Base-by-base conservation (phyloP, 2,329 filamentous ascomycete genomes). In the Aureobasidium sp. region DNA sequence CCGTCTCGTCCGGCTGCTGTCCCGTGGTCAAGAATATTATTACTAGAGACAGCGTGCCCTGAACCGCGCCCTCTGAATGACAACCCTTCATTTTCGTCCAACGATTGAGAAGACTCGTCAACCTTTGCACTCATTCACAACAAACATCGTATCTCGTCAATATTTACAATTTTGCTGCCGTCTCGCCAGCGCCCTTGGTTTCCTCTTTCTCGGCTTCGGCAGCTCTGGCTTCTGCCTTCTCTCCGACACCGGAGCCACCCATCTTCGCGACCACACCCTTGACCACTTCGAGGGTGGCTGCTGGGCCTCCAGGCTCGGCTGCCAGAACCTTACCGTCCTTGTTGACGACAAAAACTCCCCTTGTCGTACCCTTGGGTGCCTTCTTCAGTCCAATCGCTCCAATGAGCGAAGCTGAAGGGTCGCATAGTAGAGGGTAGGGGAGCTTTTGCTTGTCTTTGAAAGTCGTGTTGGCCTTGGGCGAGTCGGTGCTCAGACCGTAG, bases 401-500 rank as follows among this genome's bases (percentile, higher is more conserved):
- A 68, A 97, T 95, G 62, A 99, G 81, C 2, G 83, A 85, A 29
- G 81, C 83, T 55, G 77, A 76, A 6, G 86, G 82, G 73, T 99
- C 92, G 77, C 92, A 97, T 42, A 99, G 83, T 47, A 99, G 84
- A 37, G 88, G 79, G 74, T 96, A 99, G 5, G 87, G 89, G 58
- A 97, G 83, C 64, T 88, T 90, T 74, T 97, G 90, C 78, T 95
- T 96, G 42, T 85, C 86, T 76, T 90, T 88, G 82, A 97, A 99
- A 47, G 84, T 90, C 25, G 89, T 92, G 78, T 99, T 99, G 69
- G 90, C 85, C 77, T 94, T 95, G 69, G 90, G 85, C 50, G 86
- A 88, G 77, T 97, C 94, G 67, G 84, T 84, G 64, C 89, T 95
- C 54, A 99, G 85, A 60, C 94, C 94, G 73, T 90, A 97, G 76